Percentiles rank a stretch among this genome's conserved stretches.
phyloP scores from a whole-genome alignment of 2,329 filamentous ascomycete genomes.

The Hypoxylon sp. region DNA sequence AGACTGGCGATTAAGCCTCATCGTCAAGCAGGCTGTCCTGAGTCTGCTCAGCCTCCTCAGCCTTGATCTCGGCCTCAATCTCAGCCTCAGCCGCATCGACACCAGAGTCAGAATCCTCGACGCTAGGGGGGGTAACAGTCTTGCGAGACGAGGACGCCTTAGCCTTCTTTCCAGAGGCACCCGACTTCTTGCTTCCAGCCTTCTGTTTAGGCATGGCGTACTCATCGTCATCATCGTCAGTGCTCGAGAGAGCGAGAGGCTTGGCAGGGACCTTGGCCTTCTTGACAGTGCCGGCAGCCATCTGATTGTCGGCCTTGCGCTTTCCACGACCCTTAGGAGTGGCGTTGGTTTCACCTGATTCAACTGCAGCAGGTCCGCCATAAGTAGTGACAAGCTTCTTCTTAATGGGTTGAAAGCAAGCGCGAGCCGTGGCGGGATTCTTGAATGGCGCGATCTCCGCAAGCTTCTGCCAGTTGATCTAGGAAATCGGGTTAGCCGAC shows the following conservation, averaged over 20 bases:
- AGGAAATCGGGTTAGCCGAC: slow-evolving; percentile 17
- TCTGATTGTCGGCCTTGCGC: slow-evolving; percentile 17
- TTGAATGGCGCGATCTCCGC: slow-evolving; percentile 39
- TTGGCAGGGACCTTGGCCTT: slow-evolving; percentile 19
- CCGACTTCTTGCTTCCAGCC: slow-evolving; percentile 5
- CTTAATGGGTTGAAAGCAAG: slow-evolving; percentile 38
- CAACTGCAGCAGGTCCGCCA: background rate
- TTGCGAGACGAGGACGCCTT: slow-evolving; percentile 1
- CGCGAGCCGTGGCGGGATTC: slow-evolving; percentile 30
- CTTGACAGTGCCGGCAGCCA: slow-evolving; percentile 26
- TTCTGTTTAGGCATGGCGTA: background rate
- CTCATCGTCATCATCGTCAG: slow-evolving; percentile 18
- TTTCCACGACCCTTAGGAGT: slow-evolving; percentile 22
- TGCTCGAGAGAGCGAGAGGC: background rate
- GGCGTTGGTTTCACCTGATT: slow-evolving; percentile 5
- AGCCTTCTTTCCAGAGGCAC: slow-evolving; percentile 20
- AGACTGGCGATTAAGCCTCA: background rate
- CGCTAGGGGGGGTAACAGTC: background rate
- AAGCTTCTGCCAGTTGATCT: slow-evolving; percentile 44
- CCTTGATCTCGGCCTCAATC: background rate
- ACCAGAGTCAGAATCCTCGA: slow-evolving; percentile 6
- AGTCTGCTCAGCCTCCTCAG: background rate
- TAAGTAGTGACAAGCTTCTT: slow-evolving; percentile 41
- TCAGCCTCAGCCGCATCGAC: background rate
- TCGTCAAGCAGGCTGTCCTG: slow-evolving; percentile 1